phyloP scores from a whole-genome alignment of 495 filamentous ascomycete genomes.

The Bacidia rubella region DNA sequence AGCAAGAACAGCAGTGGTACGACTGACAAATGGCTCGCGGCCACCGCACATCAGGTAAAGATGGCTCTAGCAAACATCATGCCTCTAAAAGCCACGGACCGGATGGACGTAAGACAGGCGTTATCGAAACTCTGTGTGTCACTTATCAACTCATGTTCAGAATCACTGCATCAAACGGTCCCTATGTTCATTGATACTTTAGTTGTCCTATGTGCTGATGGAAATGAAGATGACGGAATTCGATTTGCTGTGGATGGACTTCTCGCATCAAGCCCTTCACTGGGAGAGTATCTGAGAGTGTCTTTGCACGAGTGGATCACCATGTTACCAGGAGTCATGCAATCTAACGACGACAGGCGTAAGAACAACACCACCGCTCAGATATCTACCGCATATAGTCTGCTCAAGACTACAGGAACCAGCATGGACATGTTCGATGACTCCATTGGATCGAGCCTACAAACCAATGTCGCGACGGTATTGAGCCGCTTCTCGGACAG shows the following conservation, averaged over 20 bases:
- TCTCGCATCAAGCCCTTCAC: conserved; percentile 47
- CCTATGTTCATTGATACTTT: conserved; percentile 67
- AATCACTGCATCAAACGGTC: conserved; percentile 56
- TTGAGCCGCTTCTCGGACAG: conserved; percentile 21
- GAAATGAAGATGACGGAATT: conserved; percentile 32
- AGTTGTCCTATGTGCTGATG: conserved; percentile 46
- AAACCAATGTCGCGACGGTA: conserved; percentile 32
- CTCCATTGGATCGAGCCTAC: conserved; percentile 43
- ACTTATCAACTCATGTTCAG: conserved; percentile 62
- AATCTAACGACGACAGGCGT: conserved; percentile 63
- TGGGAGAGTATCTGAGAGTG: conserved; percentile 55
- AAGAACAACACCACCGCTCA: conserved; percentile 61
- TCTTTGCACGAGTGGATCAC: conserved; percentile 70
- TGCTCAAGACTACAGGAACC: conserved; percentile 51
- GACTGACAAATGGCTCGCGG: conserved; percentile 60
- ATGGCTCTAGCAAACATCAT: conserved; percentile 69
- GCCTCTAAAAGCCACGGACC: conserved; percentile 61
- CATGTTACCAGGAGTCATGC: conserved; percentile 69
- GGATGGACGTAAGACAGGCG: conserved; percentile 53
- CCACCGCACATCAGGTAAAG: conserved; percentile 71
- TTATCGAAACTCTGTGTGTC: conserved; percentile 56
- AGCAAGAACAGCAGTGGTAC: conserved; percentile 19
- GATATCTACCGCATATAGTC: conserved; percentile 56
- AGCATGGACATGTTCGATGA: conserved; percentile 58
- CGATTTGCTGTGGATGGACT: conserved; percentile 35